phyloP scores from a whole-genome alignment of 202 grass and related monocot species.

The Dendrocalamus latiflorus region DNA sequence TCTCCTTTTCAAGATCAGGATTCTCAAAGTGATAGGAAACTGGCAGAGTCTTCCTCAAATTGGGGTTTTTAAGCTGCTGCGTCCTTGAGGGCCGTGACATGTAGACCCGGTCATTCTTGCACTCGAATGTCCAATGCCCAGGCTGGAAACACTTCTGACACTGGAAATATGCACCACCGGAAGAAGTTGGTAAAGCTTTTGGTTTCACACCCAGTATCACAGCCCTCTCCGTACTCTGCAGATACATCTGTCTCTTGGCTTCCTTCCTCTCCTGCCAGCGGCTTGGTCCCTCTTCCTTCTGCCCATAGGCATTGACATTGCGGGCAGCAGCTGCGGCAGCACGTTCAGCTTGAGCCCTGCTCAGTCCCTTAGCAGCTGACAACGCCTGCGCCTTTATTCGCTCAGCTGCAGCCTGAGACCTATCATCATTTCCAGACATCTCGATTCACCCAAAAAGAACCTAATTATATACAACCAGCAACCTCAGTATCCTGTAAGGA shows the following conservation, averaged over 20 bases:
- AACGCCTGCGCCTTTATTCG: constrained; percentile 70
- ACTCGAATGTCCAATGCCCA: constrained; percentile 79
- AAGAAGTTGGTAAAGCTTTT: constrained; percentile 35
- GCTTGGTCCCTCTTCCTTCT: too few species aligned
- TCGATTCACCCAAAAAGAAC: constrained; percentile 3
- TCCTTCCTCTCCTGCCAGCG: too few species aligned
- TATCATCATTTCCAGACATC: constrained; percentile 51
- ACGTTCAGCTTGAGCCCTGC: too few species aligned
- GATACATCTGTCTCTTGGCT: too few species aligned
- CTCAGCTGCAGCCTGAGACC: constrained; percentile 44
- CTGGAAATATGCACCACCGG: constrained; percentile 34
- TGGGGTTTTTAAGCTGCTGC: constrained; percentile 66
- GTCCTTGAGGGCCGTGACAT: constrained; percentile 56
- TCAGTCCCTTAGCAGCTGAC: too few species aligned
- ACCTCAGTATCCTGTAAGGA: constrained; percentile 11
- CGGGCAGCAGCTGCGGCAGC: too few species aligned
- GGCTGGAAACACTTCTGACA: constrained; percentile 80
- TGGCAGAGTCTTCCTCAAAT: constrained; percentile 51
- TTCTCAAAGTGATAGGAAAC: constrained; percentile 53
- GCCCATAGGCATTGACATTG: too few species aligned
- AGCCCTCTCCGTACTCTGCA: constrained; percentile 77
- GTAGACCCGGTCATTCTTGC: constrained; percentile 81
- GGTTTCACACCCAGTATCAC: constrained; percentile 57
- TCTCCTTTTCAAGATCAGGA: too few species aligned
- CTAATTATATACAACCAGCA: background rate